These are phyloP conservation scores for Helianthus tuberosus DNA, from an alignment of 129 eudicot species.

Conservation along the genomic window DNA sequence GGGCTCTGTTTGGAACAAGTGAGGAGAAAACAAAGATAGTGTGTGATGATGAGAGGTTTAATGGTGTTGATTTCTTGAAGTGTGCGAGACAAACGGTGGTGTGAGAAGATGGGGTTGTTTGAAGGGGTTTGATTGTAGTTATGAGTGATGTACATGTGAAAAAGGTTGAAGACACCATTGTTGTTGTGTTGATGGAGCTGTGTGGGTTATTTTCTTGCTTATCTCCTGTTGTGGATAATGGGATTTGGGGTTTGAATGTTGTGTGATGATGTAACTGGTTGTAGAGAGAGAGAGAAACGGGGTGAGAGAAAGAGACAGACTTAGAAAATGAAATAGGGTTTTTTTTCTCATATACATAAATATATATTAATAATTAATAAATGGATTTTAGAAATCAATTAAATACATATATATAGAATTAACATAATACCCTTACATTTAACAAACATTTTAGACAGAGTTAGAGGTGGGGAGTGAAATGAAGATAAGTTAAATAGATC, in stretches of 20 bases:
- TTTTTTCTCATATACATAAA: too few relatives aligned
- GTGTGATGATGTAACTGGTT: constrained; percentile 15
- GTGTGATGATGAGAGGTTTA: constrained; percentile 63
- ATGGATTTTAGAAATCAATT: too few relatives aligned
- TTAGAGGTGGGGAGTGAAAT: too few relatives aligned
- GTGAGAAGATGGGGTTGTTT: neutral
- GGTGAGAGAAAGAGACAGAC: too few relatives aligned
- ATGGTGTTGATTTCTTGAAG: constrained; percentile 37
- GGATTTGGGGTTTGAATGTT: constrained; percentile 30
- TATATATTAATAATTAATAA: too few relatives aligned
- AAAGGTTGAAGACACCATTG: constrained; percentile 48
- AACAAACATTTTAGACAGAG: too few relatives aligned
- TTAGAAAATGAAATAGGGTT: too few relatives aligned
- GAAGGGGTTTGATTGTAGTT: constrained; percentile 29
- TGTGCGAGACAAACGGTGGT: constrained; percentile 40
- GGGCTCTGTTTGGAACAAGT: constrained; percentile 35
- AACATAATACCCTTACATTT: too few relatives aligned
- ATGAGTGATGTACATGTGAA: constrained; percentile 31
- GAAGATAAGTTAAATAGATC: too few relatives aligned
- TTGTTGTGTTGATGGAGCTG: constrained; percentile 29
- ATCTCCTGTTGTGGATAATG: constrained; percentile 29
- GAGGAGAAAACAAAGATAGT: constrained; percentile 51
- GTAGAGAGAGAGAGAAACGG: too few relatives aligned
- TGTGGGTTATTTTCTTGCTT: neutral
- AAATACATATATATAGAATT: too few relatives aligned